A percentile compares a stretch with the other conserved stretches of the same genome.
Evolutionary conservation across 345 rosid genomes (phyloP).

Genomic region (Citropsis articulata): DNA sequence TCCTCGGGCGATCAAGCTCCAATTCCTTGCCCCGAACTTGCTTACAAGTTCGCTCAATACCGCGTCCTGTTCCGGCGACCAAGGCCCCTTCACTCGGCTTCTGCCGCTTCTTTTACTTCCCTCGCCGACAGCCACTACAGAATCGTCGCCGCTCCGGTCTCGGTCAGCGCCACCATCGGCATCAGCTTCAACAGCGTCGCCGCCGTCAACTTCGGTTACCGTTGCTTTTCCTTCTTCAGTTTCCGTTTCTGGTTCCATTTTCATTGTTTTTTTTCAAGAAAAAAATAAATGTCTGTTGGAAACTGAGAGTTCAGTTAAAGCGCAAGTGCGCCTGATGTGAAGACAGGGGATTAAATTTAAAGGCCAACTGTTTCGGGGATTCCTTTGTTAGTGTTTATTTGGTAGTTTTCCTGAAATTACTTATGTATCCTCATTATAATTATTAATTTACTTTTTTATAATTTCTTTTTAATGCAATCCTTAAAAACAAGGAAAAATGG

Average conservation of each 20-base stretch:
- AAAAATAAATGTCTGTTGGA: not conserved
- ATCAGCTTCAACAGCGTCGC: not conserved
- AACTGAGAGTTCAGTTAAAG: constrained; percentile 23
- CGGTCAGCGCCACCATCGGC: not conserved
- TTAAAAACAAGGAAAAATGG: not conserved
- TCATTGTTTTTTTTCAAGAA: too few species aligned
- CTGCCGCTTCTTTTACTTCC: constrained; percentile 30
- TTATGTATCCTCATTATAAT: not conserved
- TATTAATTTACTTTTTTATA: constrained; percentile 21
- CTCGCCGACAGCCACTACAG: constrained; percentile 19
- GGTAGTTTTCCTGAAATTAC: not conserved
- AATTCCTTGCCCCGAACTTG: constrained; percentile 56
- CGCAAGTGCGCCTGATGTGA: constrained; percentile 10
- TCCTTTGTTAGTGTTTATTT: not conserved
- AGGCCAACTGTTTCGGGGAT: constrained; percentile 23
- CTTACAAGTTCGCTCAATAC: constrained; percentile 42
- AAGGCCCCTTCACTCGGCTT: constrained; percentile 51
- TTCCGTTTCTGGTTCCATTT: constrained; percentile 26
- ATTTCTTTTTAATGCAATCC: not conserved
- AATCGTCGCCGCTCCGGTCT: constrained; percentile 28
- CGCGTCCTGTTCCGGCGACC: constrained; percentile 65
- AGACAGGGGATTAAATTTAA: constrained; percentile 13
- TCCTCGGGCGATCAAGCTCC: constrained; percentile 74
- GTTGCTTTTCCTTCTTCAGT: constrained; percentile 15
- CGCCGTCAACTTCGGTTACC: constrained; percentile 15